These are phyloP conservation scores for Populus trichocarpa DNA, from an alignment of 441 rosid species.

Conservation along the genomic window DNA sequence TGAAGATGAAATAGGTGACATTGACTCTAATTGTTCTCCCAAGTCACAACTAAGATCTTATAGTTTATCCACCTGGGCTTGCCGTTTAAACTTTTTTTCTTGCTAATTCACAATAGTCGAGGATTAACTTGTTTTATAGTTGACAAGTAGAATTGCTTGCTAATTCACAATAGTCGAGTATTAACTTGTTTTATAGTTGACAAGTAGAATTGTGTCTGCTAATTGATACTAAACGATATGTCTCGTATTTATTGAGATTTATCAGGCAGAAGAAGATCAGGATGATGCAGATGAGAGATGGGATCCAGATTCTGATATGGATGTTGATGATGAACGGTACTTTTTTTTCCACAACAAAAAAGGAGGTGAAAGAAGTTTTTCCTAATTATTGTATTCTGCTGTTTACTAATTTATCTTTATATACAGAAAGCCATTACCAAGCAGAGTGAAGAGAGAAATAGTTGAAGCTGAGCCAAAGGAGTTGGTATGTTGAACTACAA, in stretches of 20 bases:
- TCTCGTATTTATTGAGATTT: conserved; percentile 15
- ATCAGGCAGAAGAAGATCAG: conserved; percentile 60
- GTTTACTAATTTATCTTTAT: conserved; percentile 15
- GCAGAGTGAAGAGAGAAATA: conserved; percentile 75
- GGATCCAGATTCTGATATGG: conserved; percentile 64
- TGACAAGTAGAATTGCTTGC: background rate
- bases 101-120: background rate
- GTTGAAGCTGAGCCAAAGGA: conserved; percentile 62
- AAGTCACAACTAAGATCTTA: background rate
- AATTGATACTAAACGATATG: background rate
- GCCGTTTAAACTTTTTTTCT: no score
- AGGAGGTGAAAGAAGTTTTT: background rate
- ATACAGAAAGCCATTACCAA: conserved; percentile 63
- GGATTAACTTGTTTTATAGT: background rate
- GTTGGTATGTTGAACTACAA: conserved; percentile 33
- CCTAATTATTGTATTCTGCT: background rate
- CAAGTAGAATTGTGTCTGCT: background rate
- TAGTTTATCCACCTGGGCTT: background rate
- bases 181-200: background rate
- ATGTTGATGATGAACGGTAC: conserved; percentile 57
- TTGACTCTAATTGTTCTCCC: background rate
- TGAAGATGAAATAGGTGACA: background rate
- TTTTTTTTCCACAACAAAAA: background rate
- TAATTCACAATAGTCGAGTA: background rate
- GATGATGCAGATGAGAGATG: conserved; percentile 56